Percentiles rank a stretch among this genome's conserved stretches.
Conservation (phyloP, 345 rosid genomes). For the Ceriops zippeliana region DNA sequence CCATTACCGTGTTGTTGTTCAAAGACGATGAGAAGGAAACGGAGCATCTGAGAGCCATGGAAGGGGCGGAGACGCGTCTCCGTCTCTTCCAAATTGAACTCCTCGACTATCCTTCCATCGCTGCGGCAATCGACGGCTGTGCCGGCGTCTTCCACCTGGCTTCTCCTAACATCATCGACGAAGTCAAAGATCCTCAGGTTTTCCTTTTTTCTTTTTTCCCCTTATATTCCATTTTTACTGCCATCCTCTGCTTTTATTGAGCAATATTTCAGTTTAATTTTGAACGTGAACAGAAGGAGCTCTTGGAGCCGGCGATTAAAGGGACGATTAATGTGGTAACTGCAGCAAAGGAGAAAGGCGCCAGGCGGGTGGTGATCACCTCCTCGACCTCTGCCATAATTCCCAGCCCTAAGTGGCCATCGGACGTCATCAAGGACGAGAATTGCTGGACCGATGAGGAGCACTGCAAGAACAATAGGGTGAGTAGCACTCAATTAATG, state of each 20-base stretch:
- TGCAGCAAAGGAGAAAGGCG: constrained; percentile 73
- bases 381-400: constrained; percentile 77
- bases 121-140: constrained; percentile 62
- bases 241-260: not conserved
- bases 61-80: constrained; percentile 79
- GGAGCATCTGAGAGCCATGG: constrained; percentile 65
- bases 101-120: constrained; percentile 68
- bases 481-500: constrained; percentile 22
- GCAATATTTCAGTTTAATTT: not conserved
- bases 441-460: constrained; percentile 84
- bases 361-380: constrained; percentile 77
- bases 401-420: constrained; percentile 87
- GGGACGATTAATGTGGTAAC: constrained; percentile 74
- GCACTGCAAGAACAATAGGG: constrained; percentile 64
- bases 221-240: not conserved
- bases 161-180: constrained; percentile 77
- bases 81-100: constrained; percentile 83
- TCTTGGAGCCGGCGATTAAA: constrained; percentile 80
- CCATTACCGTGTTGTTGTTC: not conserved
- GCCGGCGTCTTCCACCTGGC: constrained; percentile 89
- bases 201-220: not conserved
- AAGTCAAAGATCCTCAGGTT: constrained; percentile 76
- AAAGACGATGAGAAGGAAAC: constrained; percentile 77
- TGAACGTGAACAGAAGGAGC: constrained; percentile 45
- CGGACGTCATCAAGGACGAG: constrained; percentile 62